Conservation (phyloP, 108 stramenopile species). For the Pseudonitzschia multistriata region DNA sequence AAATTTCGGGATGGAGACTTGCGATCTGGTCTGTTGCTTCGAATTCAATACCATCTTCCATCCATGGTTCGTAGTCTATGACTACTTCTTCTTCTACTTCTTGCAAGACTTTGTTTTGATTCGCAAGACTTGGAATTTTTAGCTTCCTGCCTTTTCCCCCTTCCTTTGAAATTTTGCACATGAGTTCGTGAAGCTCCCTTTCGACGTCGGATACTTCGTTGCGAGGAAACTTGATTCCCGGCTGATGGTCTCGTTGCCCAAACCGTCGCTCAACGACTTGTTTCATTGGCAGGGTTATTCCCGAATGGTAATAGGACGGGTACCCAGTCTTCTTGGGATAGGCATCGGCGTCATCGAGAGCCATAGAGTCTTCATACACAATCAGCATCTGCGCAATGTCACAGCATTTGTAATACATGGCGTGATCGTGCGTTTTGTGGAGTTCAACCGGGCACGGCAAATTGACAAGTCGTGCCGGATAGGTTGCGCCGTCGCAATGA, state of each 20-base stretch:
- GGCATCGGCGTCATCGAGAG: conserved; percentile 83
- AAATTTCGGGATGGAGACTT: conserved; percentile 76
- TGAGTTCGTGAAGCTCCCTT: conserved; percentile 58
- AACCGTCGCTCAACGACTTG: conserved; percentile 83
- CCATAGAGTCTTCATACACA: conserved; percentile 86
- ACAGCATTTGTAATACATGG: conserved; percentile 83
- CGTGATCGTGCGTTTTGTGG: conserved; percentile 91
- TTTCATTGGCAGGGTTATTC: conserved; percentile 84
- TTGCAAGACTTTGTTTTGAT: conserved; percentile 62
- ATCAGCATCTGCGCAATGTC: conserved; percentile 93
- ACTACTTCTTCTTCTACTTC: conserved; percentile 76
- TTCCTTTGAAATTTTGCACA: conserved; percentile 58
- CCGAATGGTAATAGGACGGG: conserved; percentile 28
- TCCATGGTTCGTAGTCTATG: conserved; percentile 85
- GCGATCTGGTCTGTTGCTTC: conserved; percentile 48
- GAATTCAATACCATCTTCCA: conserved; percentile 72
- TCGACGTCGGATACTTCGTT: conserved; percentile 68
- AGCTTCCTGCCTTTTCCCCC: conserved; percentile 36
- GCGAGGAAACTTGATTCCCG: conserved; percentile 52
- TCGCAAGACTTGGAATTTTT: conserved; percentile 37
- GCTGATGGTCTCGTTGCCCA: conserved; percentile 63
- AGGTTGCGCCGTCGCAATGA: conserved; percentile 83
- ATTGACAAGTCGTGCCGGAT: conserved; percentile 90
- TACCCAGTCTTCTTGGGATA: conserved; percentile 52
- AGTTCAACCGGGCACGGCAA: conserved; percentile 91